Percentiles rank a stretch among this genome's conserved stretches.
Evolutionary conservation across 345 rosid species (phyloP).

Genomic region (Diplotaxis tenuifolia): DNA sequence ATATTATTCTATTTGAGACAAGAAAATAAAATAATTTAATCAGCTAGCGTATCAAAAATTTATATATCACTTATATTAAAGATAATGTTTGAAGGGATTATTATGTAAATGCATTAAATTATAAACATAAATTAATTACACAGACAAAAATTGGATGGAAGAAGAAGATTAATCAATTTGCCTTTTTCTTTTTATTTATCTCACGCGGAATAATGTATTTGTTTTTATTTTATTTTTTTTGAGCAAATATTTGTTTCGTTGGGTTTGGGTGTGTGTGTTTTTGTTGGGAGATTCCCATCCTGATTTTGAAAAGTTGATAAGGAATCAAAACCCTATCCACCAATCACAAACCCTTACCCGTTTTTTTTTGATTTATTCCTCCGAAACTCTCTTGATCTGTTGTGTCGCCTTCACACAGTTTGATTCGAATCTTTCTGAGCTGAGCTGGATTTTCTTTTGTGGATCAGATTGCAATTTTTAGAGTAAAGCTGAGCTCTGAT

Average conservation of each 20-base stretch:
- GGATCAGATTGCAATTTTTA: constrained; percentile 22
- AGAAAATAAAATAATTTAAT: no score
- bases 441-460: neutral
- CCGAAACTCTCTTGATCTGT: constrained; percentile 20
- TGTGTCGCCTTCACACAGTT: neutral
- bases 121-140: neutral
- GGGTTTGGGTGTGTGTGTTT: neutral
- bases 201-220: constrained; percentile 21
- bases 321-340: constrained; percentile 36
- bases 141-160: neutral
- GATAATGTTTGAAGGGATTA: no score
- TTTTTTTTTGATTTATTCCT: neutral
- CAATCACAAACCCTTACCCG: constrained; percentile 43
- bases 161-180: constrained; percentile 10
- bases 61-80: no score
- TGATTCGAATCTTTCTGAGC: constrained; percentile 19
- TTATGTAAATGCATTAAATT: no score
- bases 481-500: constrained; percentile 14
- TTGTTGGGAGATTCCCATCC: constrained; percentile 18
- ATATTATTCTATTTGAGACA: no score
- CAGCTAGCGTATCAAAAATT: no score
- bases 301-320: constrained; percentile 18
- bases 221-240: no score
- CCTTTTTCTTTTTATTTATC: neutral
- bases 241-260: no score